These are phyloP conservation scores for Conticribra guillardii DNA, from an alignment of 108 stramenopile genomes.

Conservation along the genomic window DNA sequence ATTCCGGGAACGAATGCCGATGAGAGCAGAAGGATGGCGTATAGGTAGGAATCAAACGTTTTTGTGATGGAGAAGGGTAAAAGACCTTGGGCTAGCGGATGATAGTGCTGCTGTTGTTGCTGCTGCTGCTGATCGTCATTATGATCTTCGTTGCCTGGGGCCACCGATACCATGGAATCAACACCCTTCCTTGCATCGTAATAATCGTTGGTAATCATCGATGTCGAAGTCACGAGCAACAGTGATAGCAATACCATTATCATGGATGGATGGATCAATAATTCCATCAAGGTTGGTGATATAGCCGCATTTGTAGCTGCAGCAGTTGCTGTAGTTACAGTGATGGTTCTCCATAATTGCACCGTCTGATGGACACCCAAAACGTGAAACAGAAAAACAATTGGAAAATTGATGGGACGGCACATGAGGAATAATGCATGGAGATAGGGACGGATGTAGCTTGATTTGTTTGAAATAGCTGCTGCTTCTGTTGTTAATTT, in stretches of 20 bases:
- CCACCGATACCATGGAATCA: conserved; percentile 47
- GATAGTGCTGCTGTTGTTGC: conserved; percentile 17
- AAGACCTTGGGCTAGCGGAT: conserved; percentile 34
- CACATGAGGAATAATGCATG: conserved; percentile 41
- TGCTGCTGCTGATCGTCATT: not conserved
- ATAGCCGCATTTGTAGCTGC: conserved; percentile 2
- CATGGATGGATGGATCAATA: conserved; percentile 50
- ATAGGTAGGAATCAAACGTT: conserved; percentile 54
- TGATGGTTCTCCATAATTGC: conserved; percentile 19
- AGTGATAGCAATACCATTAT: conserved; percentile 55
- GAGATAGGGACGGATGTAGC: conserved; percentile 30
- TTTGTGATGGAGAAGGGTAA: conserved; percentile 52
- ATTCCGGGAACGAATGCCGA: conserved; percentile 66
- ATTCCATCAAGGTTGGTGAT: conserved; percentile 1
- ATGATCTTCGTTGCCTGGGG: not conserved
- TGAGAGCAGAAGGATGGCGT: conserved; percentile 50
- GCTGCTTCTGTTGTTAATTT: no score
- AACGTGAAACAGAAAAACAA: conserved; percentile 66
- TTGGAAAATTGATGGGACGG: conserved; percentile 65
- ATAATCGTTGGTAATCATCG: conserved; percentile 86
- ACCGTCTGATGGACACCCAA: conserved; percentile 59
- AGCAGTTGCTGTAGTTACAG: not conserved
- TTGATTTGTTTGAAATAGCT: no score
- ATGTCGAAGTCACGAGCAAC: conserved; percentile 63
- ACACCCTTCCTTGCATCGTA: conserved; percentile 69